Percentiles rank a stretch among this genome's conserved stretches.
Conservation (phyloP, 495 filamentous ascomycete species). For the Penicillium angulare region DNA sequence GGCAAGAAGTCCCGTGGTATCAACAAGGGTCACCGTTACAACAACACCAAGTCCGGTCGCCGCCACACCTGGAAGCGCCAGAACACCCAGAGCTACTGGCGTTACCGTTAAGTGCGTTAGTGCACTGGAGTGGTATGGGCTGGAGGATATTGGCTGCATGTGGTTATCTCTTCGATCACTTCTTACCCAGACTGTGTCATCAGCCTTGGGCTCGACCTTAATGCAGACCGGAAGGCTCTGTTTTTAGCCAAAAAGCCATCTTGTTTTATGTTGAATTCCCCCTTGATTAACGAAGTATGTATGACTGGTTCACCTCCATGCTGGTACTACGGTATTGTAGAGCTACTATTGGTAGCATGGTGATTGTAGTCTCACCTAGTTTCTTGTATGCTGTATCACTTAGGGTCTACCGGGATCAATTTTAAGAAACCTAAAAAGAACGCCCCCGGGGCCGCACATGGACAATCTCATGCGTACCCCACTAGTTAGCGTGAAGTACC, state of each 20-base stretch:
- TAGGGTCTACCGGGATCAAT: not conserved
- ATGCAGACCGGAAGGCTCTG: conserved; percentile 42
- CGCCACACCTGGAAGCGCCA: conserved; percentile 99
- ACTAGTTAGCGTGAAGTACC: no score
- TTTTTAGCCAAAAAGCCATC: conserved; percentile 47
- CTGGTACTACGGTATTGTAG: conserved; percentile 13
- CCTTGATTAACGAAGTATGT: conserved; percentile 46
- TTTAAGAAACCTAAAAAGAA: no score
- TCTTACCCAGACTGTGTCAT: conserved; percentile 33
- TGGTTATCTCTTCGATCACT: conserved; percentile 39
- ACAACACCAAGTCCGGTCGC: conserved; percentile 91
- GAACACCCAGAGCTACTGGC: conserved; percentile 95
- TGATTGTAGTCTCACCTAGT: conserved; percentile 1
- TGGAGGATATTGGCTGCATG: conserved; percentile 40
- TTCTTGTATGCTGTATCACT: not conserved
- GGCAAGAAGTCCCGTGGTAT: conserved; percentile 99
- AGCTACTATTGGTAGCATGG: conserved; percentile 2
- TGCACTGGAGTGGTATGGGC: conserved; percentile 26
- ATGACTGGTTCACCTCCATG: conserved; percentile 38
- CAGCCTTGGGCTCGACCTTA: conserved; percentile 37
- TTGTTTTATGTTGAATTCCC: conserved; percentile 37
- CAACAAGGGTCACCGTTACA: conserved; percentile 97
- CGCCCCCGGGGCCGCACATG: no score
- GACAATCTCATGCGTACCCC: not conserved
- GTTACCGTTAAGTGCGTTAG: conserved; percentile 62